These are phyloP conservation scores for Vitellaria paradoxa DNA, from an alignment of 179 eudicot genomes.

Conservation along the genomic window DNA sequence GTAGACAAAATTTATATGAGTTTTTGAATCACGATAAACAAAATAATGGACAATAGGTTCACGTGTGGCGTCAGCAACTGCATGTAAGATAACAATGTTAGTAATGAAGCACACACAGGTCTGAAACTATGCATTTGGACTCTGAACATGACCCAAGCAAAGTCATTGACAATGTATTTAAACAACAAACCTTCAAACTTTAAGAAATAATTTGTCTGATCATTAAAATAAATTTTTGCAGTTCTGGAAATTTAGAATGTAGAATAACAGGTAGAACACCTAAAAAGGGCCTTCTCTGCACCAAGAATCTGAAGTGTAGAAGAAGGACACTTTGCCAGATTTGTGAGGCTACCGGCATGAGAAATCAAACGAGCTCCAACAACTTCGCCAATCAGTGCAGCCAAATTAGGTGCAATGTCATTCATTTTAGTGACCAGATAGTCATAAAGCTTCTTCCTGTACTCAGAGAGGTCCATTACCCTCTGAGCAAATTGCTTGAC, in stretches of 20 bases:
- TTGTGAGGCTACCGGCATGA: conserved; percentile 98
- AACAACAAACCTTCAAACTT: not conserved
- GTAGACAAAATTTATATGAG: conserved; percentile 4
- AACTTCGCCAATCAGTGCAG: conserved; percentile 90
- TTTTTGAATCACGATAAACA: not conserved
- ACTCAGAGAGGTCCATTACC: conserved; percentile 93
- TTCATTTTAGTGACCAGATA: conserved; percentile 90
- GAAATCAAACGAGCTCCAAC: conserved; percentile 97
- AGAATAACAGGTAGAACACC: conserved; percentile 35
- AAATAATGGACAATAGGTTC: not conserved
- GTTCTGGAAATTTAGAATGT: not conserved
- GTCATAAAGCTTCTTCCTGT: conserved; percentile 86
- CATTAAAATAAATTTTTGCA: not conserved
- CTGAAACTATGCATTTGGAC: not conserved
- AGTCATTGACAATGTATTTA: not conserved
- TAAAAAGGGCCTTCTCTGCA: conserved; percentile 95
- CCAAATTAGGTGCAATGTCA: conserved; percentile 96
- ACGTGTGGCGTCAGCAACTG: not conserved
- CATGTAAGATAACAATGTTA: not conserved
- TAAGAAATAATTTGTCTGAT: not conserved
- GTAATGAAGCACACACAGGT: not conserved
- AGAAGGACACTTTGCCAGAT: conserved; percentile 98
- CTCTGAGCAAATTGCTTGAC: conserved; percentile 88
- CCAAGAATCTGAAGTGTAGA: conserved; percentile 98
- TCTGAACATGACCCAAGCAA: not conserved